A percentile compares a stretch with the other conserved stretches of the same genome.
phyloP scores from a whole-genome alignment of 345 rosid genomes.

The Leavenworthia alabamica region DNA sequence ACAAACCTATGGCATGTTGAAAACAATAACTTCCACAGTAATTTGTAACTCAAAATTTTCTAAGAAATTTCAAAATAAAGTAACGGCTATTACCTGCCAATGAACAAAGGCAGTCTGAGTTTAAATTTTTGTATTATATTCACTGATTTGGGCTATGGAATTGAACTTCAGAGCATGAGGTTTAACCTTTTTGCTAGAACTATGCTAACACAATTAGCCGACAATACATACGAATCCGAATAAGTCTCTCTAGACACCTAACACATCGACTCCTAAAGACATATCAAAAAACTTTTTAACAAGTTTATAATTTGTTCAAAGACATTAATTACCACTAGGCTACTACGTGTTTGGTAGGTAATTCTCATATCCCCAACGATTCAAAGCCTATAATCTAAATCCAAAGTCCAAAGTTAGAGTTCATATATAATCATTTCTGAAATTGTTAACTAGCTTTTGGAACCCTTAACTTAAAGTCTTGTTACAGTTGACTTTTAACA shows the following conservation, averaged over 20 bases:
- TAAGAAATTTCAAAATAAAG: background rate
- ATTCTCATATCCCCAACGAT: background rate
- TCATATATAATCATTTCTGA: background rate
- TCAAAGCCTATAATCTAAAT: background rate
- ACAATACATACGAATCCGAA: background rate
- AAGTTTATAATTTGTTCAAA: background rate
- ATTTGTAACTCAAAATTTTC: background rate
- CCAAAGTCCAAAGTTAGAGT: background rate
- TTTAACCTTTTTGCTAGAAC: background rate
- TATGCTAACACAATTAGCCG: background rate
- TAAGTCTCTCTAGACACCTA: background rate
- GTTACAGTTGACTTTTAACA: conserved; percentile 13
- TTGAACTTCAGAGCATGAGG: background rate
- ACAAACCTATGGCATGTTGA: background rate
- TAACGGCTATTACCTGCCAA: background rate
- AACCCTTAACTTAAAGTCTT: conserved; percentile 14
- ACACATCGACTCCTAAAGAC: too few species aligned
- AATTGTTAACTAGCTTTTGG: background rate
- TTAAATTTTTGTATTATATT: too few species aligned
- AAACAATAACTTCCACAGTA: background rate
- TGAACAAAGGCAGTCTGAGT: background rate
- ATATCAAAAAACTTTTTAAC: too few species aligned
- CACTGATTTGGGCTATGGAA: background rate
- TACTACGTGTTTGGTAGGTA: background rate
- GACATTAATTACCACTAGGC: background rate